Evolutionary conservation across 1,284 basidiomycete species (phyloP), one percentile per base, ranked within the genome.

Genomic region (Cutaneotrichosporon cutaneum): DNA sequence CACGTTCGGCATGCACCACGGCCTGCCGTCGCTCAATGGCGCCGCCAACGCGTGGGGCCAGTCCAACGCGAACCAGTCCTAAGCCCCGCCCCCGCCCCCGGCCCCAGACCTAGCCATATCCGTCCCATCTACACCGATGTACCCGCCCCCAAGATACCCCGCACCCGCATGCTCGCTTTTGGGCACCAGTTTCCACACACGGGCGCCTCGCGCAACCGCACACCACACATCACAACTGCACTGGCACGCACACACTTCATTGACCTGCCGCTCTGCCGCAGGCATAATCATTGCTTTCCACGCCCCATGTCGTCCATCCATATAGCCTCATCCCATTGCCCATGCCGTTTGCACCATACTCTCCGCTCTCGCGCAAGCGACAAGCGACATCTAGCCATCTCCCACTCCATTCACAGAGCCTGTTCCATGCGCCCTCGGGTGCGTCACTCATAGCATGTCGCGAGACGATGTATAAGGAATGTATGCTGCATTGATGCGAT

Each of bases 41-140:
- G 72, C 72, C n/a, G 72, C 72, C 10, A 71, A 68, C 57, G 71
- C 72, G 10, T 74, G 72, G 72, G 60, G 63, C 44, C 63, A 60
- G 42, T 42, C 59, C 50, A 54, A 58, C 52, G 53, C 59, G n/a
- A 48, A 53, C 51, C 60, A 63, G 56, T 50, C 58, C 18, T 55
- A 27, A 22, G n/a, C n/a, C n/a, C n/a, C n/a, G n/a, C n/a, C n/a
- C n/a, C 9, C 22, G 1, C 13, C 11, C 21, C 13, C 21, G 3
- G 1, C 16, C 21, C 22, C 33, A 50, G 45, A 21, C 22, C 47
- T 26, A 24, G 6, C 39, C n/a, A 47, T 24, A 56, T 39, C 22
- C 44, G 21, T 35, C 30, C n/a, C 2, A 10, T 18, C 11, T 35
- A n/a, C 35, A 39, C 22, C 11, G 21, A 22, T 32, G 48, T 56